A percentile compares a stretch with the other conserved stretches of the same genome.
phyloP scores from a whole-genome alignment of 805 yeast genomes.

The Yamadazyma sp. region DNA sequence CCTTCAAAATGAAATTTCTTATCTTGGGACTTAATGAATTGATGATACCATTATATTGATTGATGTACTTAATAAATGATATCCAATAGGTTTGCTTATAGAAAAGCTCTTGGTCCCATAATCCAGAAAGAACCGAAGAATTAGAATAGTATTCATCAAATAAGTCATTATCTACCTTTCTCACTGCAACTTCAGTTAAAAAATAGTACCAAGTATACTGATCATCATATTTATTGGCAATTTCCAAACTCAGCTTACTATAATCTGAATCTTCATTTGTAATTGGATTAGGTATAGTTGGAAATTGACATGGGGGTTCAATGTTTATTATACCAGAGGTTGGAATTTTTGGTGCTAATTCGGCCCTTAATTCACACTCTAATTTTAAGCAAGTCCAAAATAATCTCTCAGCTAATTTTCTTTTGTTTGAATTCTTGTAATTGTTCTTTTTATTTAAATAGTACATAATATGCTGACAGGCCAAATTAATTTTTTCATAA shows the following conservation, averaged over 20 bases:
- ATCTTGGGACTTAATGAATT: conserved; percentile 34
- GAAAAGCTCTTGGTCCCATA: conserved; percentile 27
- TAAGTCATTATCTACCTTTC: conserved; percentile 37
- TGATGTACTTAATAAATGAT: conserved; percentile 27
- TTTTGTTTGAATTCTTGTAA: conserved; percentile 8
- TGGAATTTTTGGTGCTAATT: conserved; percentile 32
- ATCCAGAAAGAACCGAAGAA: conserved; percentile 7
- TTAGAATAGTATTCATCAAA: conserved; percentile 29
- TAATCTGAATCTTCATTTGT: conserved; percentile 15
- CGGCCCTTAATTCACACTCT: conserved; percentile 34
- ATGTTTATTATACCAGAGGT: conserved; percentile 29
- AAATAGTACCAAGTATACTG: conserved; percentile 37
- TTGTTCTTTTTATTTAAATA: conserved; percentile 19
- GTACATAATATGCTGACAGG: conserved; percentile 30
- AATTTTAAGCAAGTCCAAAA: conserved; percentile 37
- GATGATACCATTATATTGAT: conserved; percentile 37
- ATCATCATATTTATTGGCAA: conserved; percentile 25
- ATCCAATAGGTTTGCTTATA: conserved; percentile 21
- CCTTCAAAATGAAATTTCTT: conserved; percentile 29
- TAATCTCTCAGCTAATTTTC: conserved; percentile 24
- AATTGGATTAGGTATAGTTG: conserved; percentile 26
- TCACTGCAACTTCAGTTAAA: conserved; percentile 37
- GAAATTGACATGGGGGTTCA: conserved; percentile 30
- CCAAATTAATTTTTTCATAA: conserved; percentile 20
- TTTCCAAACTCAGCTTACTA: conserved; percentile 20